Percentiles rank a stretch among this genome's conserved stretches.
Conservation (phyloP, 345 rosid genomes). For the Odontarrhena argentea region DNA sequence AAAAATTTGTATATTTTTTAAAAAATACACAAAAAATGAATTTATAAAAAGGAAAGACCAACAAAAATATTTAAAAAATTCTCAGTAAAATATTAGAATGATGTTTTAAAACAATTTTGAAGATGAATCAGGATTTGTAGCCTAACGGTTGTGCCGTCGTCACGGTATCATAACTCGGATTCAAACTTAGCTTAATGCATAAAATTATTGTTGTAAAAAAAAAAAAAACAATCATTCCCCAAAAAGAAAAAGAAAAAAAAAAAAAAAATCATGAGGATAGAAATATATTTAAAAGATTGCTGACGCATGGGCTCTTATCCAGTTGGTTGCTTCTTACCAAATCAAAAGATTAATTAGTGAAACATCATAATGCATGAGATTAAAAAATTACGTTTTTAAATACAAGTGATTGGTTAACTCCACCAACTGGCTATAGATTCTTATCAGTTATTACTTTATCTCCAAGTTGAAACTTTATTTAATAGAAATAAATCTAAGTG, state of each 20-base stretch:
- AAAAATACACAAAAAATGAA: too few species aligned
- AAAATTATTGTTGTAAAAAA: too few species aligned
- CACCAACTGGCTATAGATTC: constrained; percentile 36
- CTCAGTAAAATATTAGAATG: background rate
- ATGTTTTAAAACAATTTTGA: constrained; percentile 6
- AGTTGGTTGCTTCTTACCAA: constrained; percentile 38
- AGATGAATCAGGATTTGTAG: background rate
- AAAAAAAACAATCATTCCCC: too few species aligned
- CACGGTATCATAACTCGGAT: too few species aligned
- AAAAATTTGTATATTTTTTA: too few species aligned
- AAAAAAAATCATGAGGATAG: too few species aligned
- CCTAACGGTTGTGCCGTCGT: too few species aligned
- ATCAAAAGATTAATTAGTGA: constrained; percentile 37
- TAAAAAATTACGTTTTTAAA: constrained; percentile 13
- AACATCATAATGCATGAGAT: constrained; percentile 28
- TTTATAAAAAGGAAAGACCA: too few species aligned
- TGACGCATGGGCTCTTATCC: constrained; percentile 28
- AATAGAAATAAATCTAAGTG: constrained; percentile 11
- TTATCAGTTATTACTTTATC: constrained; percentile 31
- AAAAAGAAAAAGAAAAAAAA: too few species aligned
- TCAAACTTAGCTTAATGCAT: too few species aligned
- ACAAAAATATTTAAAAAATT: too few species aligned
- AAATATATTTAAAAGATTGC: constrained; percentile 15
- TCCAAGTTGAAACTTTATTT: constrained; percentile 25
- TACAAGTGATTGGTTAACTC: constrained; percentile 32